Percentiles rank a stretch among this genome's conserved stretches.
Conservation (phyloP, 352 stramenopile genomes). For the Plasmopara muralis region DNA sequence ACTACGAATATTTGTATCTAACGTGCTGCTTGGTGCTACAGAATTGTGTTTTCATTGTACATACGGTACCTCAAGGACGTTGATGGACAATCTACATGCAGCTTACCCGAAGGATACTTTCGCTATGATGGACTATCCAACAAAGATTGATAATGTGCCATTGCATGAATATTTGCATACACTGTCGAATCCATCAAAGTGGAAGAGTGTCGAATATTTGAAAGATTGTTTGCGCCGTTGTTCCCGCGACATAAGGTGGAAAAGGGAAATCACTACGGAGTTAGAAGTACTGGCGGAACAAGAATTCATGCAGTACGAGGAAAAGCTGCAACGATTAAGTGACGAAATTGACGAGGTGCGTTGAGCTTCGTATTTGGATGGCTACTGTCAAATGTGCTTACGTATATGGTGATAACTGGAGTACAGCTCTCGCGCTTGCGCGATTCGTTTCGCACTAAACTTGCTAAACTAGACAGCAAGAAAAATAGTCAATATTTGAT, state of each 20-base stretch:
- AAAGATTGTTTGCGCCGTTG: constrained; percentile 69
- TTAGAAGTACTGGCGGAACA: constrained; percentile 64
- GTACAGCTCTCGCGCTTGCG: constrained; percentile 42
- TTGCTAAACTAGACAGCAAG: constrained; percentile 27
- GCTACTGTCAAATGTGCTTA: background rate
- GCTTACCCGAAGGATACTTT: constrained; percentile 55
- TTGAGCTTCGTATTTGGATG: background rate
- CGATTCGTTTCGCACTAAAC: constrained; percentile 61
- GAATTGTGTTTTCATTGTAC: constrained; percentile 65
- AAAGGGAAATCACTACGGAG: constrained; percentile 57
- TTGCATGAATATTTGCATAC: constrained; percentile 60
- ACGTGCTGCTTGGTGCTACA: constrained; percentile 11
- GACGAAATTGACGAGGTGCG: constrained; percentile 70
- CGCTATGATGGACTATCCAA: constrained; percentile 70
- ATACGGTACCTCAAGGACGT: constrained; percentile 43
- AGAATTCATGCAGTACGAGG: constrained; percentile 42
- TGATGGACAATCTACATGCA: constrained; percentile 42
- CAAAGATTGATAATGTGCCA: constrained; percentile 43
- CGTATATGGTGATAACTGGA: background rate
- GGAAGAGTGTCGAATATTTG: constrained; percentile 77
- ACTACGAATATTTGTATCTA: too few relatives aligned
- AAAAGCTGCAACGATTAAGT: constrained; percentile 43
- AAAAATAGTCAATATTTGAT: constrained; percentile 38
- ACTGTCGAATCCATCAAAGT: constrained; percentile 53
- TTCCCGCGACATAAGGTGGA: constrained; percentile 77